These are phyloP conservation scores for Dorcoceras hygrometricum DNA, from an alignment of 257 asterid genomes.

Conservation along the genomic window DNA sequence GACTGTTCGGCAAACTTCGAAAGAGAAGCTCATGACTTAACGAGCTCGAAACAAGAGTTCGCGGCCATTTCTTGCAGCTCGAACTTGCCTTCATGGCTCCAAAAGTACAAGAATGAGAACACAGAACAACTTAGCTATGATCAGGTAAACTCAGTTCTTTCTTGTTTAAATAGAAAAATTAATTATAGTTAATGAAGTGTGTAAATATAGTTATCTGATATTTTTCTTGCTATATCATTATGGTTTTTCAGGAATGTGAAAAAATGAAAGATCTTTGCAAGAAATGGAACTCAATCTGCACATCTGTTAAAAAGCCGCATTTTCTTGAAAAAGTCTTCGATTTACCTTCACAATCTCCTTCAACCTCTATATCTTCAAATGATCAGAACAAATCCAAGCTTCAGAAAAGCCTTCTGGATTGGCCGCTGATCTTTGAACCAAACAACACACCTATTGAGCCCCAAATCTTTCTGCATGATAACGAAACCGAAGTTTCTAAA, in stretches of 20 bases:
- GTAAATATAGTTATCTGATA: conserved; percentile 10
- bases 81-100: conserved; percentile 86
- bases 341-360: conserved; percentile 55
- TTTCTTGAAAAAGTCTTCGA: conserved; percentile 56
- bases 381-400: conserved; percentile 37
- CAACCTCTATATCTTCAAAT: conserved; percentile 68
- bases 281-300: conserved; percentile 94
- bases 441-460: conserved; percentile 35
- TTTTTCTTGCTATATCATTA: conserved; percentile 8
- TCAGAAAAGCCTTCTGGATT: conserved; percentile 37
- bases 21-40: conserved; percentile 53
- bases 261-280: conserved; percentile 58
- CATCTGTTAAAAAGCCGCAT: conserved; percentile 52
- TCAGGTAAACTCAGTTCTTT: conserved; percentile 37
- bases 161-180: not conserved
- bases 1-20: conserved; percentile 68
- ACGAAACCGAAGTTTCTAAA: conserved; percentile 34
- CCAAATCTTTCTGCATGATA: conserved; percentile 36
- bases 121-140: conserved; percentile 28
- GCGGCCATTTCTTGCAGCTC: conserved; percentile 37
- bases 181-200: not conserved
- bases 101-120: conserved; percentile 60
- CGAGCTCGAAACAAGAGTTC: conserved; percentile 28
- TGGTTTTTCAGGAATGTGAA: conserved; percentile 50
- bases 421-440: conserved; percentile 48